Conservation (phyloP, 2,329 filamentous ascomycete genomes). For the Dothistroma pini region DNA sequence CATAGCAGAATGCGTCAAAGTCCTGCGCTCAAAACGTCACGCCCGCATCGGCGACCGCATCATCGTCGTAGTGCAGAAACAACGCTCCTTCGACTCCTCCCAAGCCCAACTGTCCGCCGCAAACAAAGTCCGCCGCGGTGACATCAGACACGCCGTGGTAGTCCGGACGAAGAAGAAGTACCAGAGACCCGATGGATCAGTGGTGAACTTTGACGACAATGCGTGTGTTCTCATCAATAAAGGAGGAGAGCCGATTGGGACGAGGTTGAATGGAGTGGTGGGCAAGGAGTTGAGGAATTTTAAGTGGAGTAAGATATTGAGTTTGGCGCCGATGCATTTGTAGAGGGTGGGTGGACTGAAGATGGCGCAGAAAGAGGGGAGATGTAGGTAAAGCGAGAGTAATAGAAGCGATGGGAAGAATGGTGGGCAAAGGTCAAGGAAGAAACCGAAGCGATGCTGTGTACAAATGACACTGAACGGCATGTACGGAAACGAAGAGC, state of each 20-base stretch:
- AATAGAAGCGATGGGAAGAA: not conserved
- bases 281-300: slow-evolving; percentile 83
- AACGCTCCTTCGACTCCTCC: slow-evolving; percentile 71
- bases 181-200: slow-evolving; percentile 81
- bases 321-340: slow-evolving; percentile 81
- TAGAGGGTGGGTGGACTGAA: slow-evolving; percentile 38
- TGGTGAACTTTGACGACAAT: slow-evolving; percentile 95
- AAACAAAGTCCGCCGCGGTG: slow-evolving; percentile 93
- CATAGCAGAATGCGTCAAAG: slow-evolving; percentile 91
- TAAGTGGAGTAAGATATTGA: slow-evolving; percentile 98
- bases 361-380: not conserved
- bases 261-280: slow-evolving; percentile 84
- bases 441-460: not conserved
- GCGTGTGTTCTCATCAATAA: slow-evolving; percentile 98
- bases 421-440: not conserved
- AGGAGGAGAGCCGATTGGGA: slow-evolving; percentile 90
- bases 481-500: not conserved
- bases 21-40: slow-evolving; percentile 83
- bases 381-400: not conserved
- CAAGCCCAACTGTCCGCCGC: slow-evolving; percentile 69
- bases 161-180: slow-evolving; percentile 87
- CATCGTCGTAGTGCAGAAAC: slow-evolving; percentile 96
- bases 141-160: slow-evolving; percentile 93
- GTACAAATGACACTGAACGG: not conserved
- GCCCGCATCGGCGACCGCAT: slow-evolving; percentile 95